A percentile compares a stretch with the other conserved stretches of the same genome.
Conservation (phyloP, 2,329 filamentous ascomycete species). For the Cryphonectria radicalis region DNA sequence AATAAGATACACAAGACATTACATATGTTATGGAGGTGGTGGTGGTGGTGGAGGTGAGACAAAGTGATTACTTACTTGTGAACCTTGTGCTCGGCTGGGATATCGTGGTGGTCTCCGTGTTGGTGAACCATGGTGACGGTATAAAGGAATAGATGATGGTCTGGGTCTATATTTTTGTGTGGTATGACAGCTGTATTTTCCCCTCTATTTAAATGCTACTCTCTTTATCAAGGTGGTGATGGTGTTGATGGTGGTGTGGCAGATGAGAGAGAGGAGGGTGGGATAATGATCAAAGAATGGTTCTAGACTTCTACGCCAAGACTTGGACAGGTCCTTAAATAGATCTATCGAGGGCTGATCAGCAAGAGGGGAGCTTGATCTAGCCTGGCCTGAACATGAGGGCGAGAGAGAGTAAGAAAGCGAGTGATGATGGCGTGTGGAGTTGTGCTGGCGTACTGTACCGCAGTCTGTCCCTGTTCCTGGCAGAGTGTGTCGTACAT, state of each 20-base stretch:
- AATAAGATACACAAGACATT: background rate
- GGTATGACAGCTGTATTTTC: too few species aligned
- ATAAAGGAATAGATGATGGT: background rate
- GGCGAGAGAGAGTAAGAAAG: background rate
- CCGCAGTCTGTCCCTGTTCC: background rate
- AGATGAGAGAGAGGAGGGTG: background rate
- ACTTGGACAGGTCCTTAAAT: conserved; percentile 12
- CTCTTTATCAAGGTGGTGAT: background rate
- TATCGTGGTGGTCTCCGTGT: conserved; percentile 54
- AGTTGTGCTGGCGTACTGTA: background rate
- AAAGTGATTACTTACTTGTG: conserved; percentile 46
- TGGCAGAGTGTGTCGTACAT: background rate
- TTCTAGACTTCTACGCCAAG: conserved; percentile 1
- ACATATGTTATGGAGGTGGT: background rate
- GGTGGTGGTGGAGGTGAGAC: background rate
- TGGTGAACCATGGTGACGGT: conserved; percentile 51
- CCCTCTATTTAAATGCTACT: too few species aligned
- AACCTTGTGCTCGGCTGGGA: conserved; percentile 52
- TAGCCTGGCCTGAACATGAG: background rate
- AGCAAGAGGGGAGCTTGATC: background rate
- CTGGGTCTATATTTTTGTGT: background rate
- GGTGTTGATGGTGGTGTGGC: background rate
- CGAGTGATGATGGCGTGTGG: background rate
- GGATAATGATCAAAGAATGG: background rate
- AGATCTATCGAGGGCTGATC: background rate